These are phyloP conservation scores for Saccharomycopsis lassenensis DNA, from an alignment of 805 yeast genomes.

Conservation along the genomic window DNA sequence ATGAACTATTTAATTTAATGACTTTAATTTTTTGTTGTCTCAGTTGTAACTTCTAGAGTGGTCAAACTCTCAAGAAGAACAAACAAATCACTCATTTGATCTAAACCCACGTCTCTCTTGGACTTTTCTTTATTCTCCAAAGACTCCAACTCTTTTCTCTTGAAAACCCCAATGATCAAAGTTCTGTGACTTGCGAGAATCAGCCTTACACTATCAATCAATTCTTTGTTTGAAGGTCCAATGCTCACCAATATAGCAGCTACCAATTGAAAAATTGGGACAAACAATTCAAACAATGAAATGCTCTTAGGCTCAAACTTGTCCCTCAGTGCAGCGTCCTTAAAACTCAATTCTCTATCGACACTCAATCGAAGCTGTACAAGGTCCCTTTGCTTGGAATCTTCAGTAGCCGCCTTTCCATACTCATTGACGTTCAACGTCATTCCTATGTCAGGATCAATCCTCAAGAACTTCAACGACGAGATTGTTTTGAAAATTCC, in stretches of 20 bases:
- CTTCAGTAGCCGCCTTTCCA: slow-evolving; percentile 20
- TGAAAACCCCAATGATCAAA: slow-evolving; percentile 50
- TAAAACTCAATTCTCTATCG: slow-evolving; percentile 39
- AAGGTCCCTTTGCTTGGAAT: background rate
- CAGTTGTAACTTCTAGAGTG: slow-evolving; percentile 26
- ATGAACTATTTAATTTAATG: background rate
- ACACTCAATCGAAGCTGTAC: slow-evolving; percentile 36
- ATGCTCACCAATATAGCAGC: slow-evolving; percentile 57
- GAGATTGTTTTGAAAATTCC: slow-evolving; percentile 57
- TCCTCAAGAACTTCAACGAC: slow-evolving; percentile 41
- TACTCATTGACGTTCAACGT: slow-evolving; percentile 35
- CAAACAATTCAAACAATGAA: slow-evolving; percentile 55
- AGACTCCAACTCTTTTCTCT: slow-evolving; percentile 36
- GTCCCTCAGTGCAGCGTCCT: slow-evolving; percentile 13
- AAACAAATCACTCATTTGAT: slow-evolving; percentile 44
- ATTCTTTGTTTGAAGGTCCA: slow-evolving; percentile 63
- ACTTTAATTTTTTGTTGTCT: slow-evolving; percentile 17
- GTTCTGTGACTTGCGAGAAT: slow-evolving; percentile 42
- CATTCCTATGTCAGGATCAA: slow-evolving; percentile 76
- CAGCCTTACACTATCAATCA: slow-evolving; percentile 40
- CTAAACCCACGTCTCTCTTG: slow-evolving; percentile 26
- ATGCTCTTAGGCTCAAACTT: slow-evolving; percentile 21
- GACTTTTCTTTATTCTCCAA: background rate
- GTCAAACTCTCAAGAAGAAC: slow-evolving; percentile 43
- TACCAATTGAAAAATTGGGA: slow-evolving; percentile 66